Base-by-base conservation (phyloP, 1,284 basidiomycete species). In the Apiotrichum sp. region DNA sequence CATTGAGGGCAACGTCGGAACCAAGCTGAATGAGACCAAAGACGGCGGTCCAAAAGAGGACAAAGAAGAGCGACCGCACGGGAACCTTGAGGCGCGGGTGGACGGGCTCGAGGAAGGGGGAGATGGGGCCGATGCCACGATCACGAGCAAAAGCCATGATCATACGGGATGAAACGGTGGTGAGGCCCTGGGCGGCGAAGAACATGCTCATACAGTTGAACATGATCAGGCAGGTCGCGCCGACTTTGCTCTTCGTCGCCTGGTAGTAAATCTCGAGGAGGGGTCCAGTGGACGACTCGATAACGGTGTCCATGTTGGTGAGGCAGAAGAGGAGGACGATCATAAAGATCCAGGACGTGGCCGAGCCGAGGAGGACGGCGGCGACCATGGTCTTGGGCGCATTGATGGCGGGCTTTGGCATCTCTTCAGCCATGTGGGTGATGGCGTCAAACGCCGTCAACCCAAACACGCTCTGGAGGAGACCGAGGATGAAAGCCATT, bases 121-220 rank as follows among this genome's bases (percentile, higher is more conserved):
- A 80, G 58, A 84, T 79, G 1, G 82, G 85, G 32, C 58, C 63
- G 22, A 86, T 78, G 3, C 84, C 85, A 56, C 78, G 77, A 73
- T 88, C 86, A 1, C 85, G 79, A 0, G 85, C 84, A 62, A 87
- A 86, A 36, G 83, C 81, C 78, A 84, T 84, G 3, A 83, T 82
- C 63, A 85, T 82, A 8, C 86, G 80, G 1, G 83, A 85, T 9
- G 83, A 80, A 3, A 83, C 83, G 50, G 83, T 84, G 58, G 81
- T 80, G 62, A 84, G 82, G 16, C 83, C 69, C 53, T 63, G 62
- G 29, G 59, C 56, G 14, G 62, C 59, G 41, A 65, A 63, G 39
- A 64, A 65, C 77, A 79, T 77, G 16, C 65, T 66, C 16, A 66
- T 53, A 36, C 77, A 65, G 14, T 77, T 75, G 65, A 79, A 78